phyloP scores from a whole-genome alignment of 1,139 yeast genomes.

The Geotrichum klebahnii region DNA sequence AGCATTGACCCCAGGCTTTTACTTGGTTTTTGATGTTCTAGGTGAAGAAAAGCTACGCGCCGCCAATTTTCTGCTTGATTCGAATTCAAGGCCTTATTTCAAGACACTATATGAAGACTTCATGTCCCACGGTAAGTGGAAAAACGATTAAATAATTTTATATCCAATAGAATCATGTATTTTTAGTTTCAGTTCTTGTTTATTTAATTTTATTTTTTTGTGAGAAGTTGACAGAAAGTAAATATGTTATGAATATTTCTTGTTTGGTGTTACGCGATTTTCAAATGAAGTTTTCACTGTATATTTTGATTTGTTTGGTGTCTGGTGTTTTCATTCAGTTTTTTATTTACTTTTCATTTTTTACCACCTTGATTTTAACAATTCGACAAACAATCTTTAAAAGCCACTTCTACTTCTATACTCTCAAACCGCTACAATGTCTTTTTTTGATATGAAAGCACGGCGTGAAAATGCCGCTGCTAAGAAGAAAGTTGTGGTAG shows the following conservation, averaged over 20 bases:
- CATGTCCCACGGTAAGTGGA: slow-evolving; percentile 80
- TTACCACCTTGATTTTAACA: not conserved
- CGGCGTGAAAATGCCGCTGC: slow-evolving; percentile 17
- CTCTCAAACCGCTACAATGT: too few species aligned
- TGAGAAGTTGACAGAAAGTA: not conserved
- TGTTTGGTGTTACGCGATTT: too few species aligned
- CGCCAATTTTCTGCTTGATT: slow-evolving; percentile 67
- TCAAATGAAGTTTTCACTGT: not conserved
- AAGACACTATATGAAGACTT: slow-evolving; percentile 67
- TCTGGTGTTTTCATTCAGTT: not conserved
- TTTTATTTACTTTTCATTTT: slow-evolving; percentile 5
- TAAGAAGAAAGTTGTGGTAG: slow-evolving; percentile 5
- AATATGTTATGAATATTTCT: too few species aligned
- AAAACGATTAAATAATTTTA: slow-evolving; percentile 49
- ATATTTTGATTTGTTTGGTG: not conserved
- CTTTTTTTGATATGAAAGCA: slow-evolving; percentile 23
- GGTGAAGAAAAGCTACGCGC: slow-evolving; percentile 62
- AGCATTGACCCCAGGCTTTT: slow-evolving; percentile 56
- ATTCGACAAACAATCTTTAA: not conserved
- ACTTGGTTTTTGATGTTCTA: slow-evolving; percentile 61
- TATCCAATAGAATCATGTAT: too few species aligned
- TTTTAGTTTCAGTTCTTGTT: too few species aligned
- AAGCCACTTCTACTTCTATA: too few species aligned
- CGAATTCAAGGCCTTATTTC: slow-evolving; percentile 64
- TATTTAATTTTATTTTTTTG: not conserved